phyloP scores from a whole-genome alignment of 495 filamentous ascomycete species.

The Sabuloglossum arenarium region DNA sequence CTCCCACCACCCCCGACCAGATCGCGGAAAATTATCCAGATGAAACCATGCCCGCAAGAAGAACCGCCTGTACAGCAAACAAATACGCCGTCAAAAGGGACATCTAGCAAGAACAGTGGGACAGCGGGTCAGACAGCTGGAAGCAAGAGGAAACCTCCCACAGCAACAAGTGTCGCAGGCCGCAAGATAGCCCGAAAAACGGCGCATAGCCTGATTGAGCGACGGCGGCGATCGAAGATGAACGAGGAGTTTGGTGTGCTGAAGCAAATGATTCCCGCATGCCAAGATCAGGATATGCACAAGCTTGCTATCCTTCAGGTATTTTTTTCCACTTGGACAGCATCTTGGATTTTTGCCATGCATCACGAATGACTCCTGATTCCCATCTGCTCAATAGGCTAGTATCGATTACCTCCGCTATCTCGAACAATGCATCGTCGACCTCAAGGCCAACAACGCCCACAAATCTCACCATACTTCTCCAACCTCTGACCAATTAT shows the following conservation, averaged over 20 bases:
- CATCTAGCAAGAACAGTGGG: slow-evolving; percentile 10
- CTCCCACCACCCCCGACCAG: slow-evolving; percentile 84
- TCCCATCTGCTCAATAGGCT: slow-evolving; percentile 31
- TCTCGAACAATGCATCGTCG: slow-evolving; percentile 68
- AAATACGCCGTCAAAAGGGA: slow-evolving; percentile 15
- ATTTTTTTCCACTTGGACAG: slow-evolving; percentile 10
- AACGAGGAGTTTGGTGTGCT: slow-evolving; percentile 92
- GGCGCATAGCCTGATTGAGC: slow-evolving; percentile 86
- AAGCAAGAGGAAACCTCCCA: slow-evolving; percentile 45
- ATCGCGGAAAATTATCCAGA: slow-evolving; percentile 92
- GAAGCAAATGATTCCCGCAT: slow-evolving; percentile 92
- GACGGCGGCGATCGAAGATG: slow-evolving; percentile 86
- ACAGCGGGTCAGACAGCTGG: slow-evolving; percentile 13
- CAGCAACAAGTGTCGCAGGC: slow-evolving; percentile 56
- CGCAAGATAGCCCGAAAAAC: slow-evolving; percentile 92
- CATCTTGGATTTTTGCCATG: background rate
- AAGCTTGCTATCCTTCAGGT: slow-evolving; percentile 94
- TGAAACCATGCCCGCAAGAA: slow-evolving; percentile 48
- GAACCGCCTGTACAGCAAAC: slow-evolving; percentile 11
- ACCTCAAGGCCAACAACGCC: slow-evolving; percentile 41
- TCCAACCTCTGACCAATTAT: background rate
- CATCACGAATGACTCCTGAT: background rate
- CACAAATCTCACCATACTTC: slow-evolving; percentile 9
- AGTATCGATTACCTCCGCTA: slow-evolving; percentile 96
- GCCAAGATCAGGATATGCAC: slow-evolving; percentile 84